Evolutionary conservation across 2,329 filamentous ascomycete genomes (phyloP), one percentile per base, ranked within the genome.

Genomic region (Fusarium sp.): DNA sequence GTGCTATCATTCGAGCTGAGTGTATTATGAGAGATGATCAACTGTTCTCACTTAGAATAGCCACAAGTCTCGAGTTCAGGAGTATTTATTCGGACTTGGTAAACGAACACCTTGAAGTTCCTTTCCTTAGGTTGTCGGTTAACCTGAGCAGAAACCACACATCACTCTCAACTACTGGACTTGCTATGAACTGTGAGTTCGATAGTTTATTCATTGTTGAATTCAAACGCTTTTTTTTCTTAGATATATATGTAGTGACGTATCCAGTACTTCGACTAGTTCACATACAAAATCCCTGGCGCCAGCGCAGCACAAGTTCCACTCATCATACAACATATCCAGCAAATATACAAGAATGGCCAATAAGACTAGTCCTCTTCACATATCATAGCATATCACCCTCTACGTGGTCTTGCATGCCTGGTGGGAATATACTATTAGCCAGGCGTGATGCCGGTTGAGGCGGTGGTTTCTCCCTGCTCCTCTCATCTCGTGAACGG

Each of bases 391-490:
- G 66, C 77, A 82, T 81, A 50, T 84, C 82, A 3, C 81, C 81
- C 20, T 82, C 78, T 14, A 79, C 81, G 13, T 82, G 79, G 14
- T 81, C 80, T 30, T 80, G 57, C 61, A 81, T 68, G 35, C 80
- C 81, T 4, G 79, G 76, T 28, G 80, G 75, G 56, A 79, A 80
- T 35, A 80, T 64, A 31, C 79, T 81, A 42, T 76, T 78, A 15
- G 78, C 77, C 59, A 87, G 78, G 56, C 84, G 84, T 6, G 85
- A 83, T 22, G 85, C 79, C 20, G 83, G 81, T 51, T 83, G 84
- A 24, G 81, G 78, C 22, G 82, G 82, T 42, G 83, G 74, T 48
- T 77, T 81, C 31, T 82, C 79, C 18, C 79, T 74, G 13, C 71
- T 75, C 30, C 79, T 75, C 33, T 82, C 80, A 42, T 83, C 82